Percentiles rank a stretch among this genome's conserved stretches.
Evolutionary conservation across 441 rosid species (phyloP).

Genomic region (Syzygium malaccense): DNA sequence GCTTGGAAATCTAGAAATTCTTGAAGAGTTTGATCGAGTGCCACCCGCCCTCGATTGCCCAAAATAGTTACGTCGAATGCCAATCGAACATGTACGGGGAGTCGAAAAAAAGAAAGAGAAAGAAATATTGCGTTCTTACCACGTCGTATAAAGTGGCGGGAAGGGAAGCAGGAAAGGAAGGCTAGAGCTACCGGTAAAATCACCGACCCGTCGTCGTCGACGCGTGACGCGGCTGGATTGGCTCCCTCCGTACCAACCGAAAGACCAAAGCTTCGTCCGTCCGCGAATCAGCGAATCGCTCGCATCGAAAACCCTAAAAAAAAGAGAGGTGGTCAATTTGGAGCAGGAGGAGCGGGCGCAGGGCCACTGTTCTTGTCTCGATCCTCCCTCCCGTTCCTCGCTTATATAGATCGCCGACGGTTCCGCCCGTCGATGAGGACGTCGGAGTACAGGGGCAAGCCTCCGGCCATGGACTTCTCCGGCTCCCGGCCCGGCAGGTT

Average conservation of each 20-base stretch:
- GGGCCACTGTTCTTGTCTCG: not conserved
- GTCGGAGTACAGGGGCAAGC: constrained; percentile 9
- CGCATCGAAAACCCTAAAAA: not conserved
- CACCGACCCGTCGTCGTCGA: not conserved
- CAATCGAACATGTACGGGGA: too few relatives aligned
- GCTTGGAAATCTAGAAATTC: not conserved
- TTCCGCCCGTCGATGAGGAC: constrained; percentile 3
- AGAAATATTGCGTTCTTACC: too few relatives aligned
- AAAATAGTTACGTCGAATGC: not conserved
- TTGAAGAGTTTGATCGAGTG: not conserved
- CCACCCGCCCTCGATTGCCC: not conserved
- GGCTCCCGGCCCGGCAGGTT: constrained; percentile 4
- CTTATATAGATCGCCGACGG: not conserved
- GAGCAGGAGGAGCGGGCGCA: not conserved
- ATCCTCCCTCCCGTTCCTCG: not conserved
- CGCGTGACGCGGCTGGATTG: not conserved
- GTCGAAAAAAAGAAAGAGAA: too few relatives aligned
- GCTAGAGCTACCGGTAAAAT: not conserved
- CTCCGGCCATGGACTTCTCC: not conserved
- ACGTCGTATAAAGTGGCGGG: not conserved
- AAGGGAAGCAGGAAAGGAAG: not conserved
- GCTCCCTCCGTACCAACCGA: not conserved
- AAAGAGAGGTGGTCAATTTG: not conserved
- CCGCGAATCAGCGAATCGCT: not conserved
- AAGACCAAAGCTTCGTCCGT: not conserved